phyloP scores from a whole-genome alignment of 2,329 filamentous ascomycete genomes.

The Huntiella omanensis region DNA sequence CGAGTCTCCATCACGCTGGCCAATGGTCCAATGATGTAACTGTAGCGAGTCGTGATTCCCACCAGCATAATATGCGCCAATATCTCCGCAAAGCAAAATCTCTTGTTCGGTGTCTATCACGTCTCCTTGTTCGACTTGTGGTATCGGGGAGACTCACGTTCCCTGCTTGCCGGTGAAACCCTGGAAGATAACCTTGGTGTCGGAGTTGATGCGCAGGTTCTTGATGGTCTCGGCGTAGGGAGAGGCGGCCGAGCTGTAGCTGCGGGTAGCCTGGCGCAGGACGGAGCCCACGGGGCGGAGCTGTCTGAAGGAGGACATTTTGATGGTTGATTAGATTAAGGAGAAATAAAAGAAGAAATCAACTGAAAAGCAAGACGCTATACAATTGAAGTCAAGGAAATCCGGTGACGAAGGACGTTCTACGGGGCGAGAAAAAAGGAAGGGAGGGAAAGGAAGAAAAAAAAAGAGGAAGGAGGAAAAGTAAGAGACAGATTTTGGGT shows the following conservation, averaged over 20 bases:
- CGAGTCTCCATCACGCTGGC: no score
- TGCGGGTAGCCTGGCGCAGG: conserved; percentile 47
- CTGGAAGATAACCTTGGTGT: conserved; percentile 93
- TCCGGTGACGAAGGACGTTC: conserved; percentile 1
- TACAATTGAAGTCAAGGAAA: conserved; percentile 6
- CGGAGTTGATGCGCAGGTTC: conserved; percentile 81
- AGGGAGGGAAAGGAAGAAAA: conserved; percentile 2
- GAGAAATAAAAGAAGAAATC: conserved; percentile 10
- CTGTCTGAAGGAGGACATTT: conserved; percentile 75
- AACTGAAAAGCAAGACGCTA: conserved; percentile 9
- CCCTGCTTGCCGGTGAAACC: conserved; percentile 96
- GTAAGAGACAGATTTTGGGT: conserved; percentile 2
- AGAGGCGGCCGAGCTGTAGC: conserved; percentile 53
- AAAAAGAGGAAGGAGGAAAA: conserved; percentile 3
- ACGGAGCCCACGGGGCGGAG: conserved; percentile 46
- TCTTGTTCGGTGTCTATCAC: no score
- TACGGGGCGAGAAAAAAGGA: neutral
- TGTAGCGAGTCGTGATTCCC: no score
- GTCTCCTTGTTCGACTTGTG: no score
- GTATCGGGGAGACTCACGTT: conserved; percentile 42
- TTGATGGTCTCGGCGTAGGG: conserved; percentile 55
- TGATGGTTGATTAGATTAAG: conserved; percentile 17
- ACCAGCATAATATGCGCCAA: no score
- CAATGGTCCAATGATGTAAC: no score
- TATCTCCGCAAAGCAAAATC: no score